These are phyloP conservation scores for Sphaceloma murrayae DNA, from an alignment of 2,329 filamentous ascomycete genomes.

Conservation along the genomic window DNA sequence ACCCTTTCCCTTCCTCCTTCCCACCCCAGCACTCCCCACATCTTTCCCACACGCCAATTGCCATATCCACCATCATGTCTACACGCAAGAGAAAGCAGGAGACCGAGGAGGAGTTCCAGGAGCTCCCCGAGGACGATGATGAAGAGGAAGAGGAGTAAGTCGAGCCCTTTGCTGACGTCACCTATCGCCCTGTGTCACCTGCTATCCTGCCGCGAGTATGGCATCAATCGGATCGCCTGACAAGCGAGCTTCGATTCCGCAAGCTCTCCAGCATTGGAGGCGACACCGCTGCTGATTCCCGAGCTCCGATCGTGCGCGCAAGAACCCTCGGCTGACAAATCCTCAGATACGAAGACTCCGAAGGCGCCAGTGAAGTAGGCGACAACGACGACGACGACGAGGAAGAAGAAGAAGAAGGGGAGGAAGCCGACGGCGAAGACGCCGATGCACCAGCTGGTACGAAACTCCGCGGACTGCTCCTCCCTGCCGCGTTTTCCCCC, in stretches of 20 bases:
- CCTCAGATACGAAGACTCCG: constrained; percentile 19
- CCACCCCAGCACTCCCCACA: neutral
- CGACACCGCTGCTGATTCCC: too few relatives aligned
- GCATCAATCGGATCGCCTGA: constrained; percentile 7
- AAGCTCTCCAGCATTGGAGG: too few relatives aligned
- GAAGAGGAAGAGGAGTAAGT: constrained; percentile 38
- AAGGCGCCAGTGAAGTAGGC: constrained; percentile 17
- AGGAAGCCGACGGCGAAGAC: constrained; percentile 14
- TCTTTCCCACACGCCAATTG: constrained; percentile 12
- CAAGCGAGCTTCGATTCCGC: neutral
- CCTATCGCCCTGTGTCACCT: neutral
- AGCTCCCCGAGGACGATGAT: constrained; percentile 36
- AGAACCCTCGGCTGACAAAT: neutral
- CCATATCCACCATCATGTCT: constrained; percentile 23
- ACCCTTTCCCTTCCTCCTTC: neutral
- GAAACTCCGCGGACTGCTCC: too few relatives aligned
- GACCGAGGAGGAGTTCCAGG: constrained; percentile 35
- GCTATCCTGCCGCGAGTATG: neutral
- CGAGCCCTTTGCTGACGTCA: constrained; percentile 16
- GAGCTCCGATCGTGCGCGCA: too few relatives aligned
- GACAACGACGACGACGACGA: constrained; percentile 16
- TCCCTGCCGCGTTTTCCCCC: too few relatives aligned
- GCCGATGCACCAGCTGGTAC: constrained; percentile 16
- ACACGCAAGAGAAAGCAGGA: constrained; percentile 39
- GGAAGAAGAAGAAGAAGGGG: constrained; percentile 11